Conservation (phyloP, 148 eudicot species). For the Rhododendron vialii region DNA sequence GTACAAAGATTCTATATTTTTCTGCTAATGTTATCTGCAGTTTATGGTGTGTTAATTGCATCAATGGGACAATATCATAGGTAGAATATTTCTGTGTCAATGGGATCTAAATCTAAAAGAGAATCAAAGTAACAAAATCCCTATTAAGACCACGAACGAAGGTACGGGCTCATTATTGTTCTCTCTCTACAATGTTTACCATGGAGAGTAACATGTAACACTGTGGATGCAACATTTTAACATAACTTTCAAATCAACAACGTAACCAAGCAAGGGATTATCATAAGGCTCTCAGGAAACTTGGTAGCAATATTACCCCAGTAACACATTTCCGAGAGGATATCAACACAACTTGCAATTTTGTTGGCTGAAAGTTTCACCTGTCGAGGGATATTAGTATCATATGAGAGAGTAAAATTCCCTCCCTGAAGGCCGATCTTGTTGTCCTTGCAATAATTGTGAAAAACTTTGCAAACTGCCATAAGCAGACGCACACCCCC, state of each 20-base stretch:
- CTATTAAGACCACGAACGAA: background rate
- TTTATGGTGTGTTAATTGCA: background rate
- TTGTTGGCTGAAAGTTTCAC: conserved; percentile 25
- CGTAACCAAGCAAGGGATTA: background rate
- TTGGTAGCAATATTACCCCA: background rate
- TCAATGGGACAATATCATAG: background rate
- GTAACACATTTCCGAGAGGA: background rate
- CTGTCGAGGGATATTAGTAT: conserved; percentile 97
- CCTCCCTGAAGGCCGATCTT: conserved; percentile 51
- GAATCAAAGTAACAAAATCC: background rate
- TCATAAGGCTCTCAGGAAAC: background rate
- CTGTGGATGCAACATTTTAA: background rate
- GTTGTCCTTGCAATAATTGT: conserved; percentile 62
- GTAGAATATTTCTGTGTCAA: background rate
- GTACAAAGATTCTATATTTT: background rate
- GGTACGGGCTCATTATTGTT: background rate
- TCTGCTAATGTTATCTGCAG: background rate
- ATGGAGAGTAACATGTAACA: background rate
- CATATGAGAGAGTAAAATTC: conserved; percentile 80
- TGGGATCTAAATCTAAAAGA: background rate
- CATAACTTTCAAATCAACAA: background rate
- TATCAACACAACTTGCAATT: background rate
- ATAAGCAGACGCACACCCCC: conserved; percentile 96
- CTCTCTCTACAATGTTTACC: background rate
- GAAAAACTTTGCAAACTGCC: conserved; percentile 86